Evolutionary conservation across 495 filamentous ascomycete species (phyloP).

Genomic region (Penicillium daleae): DNA sequence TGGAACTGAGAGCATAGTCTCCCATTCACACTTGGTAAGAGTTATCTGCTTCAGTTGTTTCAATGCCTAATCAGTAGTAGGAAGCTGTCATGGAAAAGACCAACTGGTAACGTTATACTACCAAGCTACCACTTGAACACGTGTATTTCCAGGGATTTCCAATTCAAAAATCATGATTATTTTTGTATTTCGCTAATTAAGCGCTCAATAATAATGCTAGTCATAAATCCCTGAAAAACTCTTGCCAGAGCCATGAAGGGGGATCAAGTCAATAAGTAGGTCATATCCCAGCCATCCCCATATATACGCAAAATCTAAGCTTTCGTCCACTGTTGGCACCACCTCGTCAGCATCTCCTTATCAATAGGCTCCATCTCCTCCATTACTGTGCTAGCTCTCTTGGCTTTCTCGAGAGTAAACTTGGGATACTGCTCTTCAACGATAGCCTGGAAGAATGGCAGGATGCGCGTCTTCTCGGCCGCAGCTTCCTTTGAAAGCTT

Average conservation of each 20-base stretch:
- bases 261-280: background rate
- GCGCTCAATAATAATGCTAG: background rate
- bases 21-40: no score
- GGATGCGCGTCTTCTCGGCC: slow-evolving; percentile 20
- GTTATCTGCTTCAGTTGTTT: no score
- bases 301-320: background rate
- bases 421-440: slow-evolving; percentile 1
- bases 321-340: slow-evolving; percentile 32
- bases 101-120: background rate
- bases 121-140: no score
- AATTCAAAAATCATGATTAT: background rate
- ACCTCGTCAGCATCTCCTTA: slow-evolving; percentile 7
- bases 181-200: slow-evolving; percentile 3
- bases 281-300: background rate
- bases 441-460: slow-evolving; percentile 25
- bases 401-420: slow-evolving; percentile 11
- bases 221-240: slow-evolving; percentile 3
- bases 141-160: background rate
- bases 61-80: no score
- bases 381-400: slow-evolving; percentile 21
- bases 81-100: no score
- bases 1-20: background rate
- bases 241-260: background rate
- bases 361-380: slow-evolving; percentile 18
- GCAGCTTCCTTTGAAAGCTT: slow-evolving; percentile 22